Percentiles rank a stretch among this genome's conserved stretches.
phyloP scores from a whole-genome alignment of 495 filamentous ascomycete genomes.

The Penicillium riverlandense region DNA sequence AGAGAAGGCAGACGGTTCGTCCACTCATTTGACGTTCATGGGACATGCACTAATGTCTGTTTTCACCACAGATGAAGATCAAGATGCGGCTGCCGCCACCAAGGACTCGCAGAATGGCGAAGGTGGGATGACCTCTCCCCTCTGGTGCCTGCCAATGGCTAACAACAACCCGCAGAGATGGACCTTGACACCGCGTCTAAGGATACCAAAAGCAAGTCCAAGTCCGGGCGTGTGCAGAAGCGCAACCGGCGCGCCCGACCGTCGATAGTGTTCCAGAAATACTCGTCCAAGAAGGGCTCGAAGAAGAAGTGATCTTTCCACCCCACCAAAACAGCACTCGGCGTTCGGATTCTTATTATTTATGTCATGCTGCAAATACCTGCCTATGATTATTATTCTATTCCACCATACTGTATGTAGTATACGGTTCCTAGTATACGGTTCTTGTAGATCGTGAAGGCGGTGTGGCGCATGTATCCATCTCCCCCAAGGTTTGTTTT shows the following conservation, averaged over 20 bases:
- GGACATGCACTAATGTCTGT: background rate
- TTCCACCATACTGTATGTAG: background rate
- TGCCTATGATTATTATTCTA: constrained; percentile 4
- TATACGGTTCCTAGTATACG: too few relatives aligned
- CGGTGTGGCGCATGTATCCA: background rate
- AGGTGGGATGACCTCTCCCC: constrained; percentile 11
- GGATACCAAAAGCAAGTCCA: constrained; percentile 13
- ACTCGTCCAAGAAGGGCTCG: constrained; percentile 18
- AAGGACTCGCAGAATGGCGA: constrained; percentile 15
- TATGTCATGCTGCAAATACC: background rate
- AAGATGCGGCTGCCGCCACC: constrained; percentile 6
- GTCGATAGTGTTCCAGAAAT: constrained; percentile 36
- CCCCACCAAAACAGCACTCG: constrained; percentile 3
- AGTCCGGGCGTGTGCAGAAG: constrained; percentile 31
- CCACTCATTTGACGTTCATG: too few relatives aligned
- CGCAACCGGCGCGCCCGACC: constrained; percentile 32
- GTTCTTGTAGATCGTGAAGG: background rate
- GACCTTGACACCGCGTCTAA: constrained; percentile 24
- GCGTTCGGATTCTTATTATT: constrained; percentile 4
- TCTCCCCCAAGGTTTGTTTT: too few relatives aligned
- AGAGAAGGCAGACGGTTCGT: constrained; percentile 7
- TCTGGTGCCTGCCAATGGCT: background rate
- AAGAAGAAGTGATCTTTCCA: constrained; percentile 25
- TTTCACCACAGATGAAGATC: constrained; percentile 7
- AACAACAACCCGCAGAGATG: constrained; percentile 22